Percentiles rank a stretch among this genome's conserved stretches.
These are phyloP conservation scores for Mycena kentingensis DNA, from an alignment of 768 basidiomycete genomes.

Conservation along the genomic window DNA sequence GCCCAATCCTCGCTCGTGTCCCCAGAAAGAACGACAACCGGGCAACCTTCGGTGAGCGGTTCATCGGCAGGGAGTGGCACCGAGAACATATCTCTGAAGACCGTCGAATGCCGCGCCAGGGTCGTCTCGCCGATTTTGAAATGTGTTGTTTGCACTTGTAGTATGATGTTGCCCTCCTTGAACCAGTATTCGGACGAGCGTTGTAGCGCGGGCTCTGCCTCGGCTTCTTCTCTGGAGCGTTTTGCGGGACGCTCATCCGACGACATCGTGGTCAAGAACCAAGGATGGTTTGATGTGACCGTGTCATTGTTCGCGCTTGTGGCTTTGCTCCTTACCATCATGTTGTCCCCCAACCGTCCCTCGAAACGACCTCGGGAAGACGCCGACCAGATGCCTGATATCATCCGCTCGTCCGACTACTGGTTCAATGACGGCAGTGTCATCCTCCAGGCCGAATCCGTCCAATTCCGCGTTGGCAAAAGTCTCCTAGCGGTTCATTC, in stretches of 20 bases:
- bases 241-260: too few species aligned
- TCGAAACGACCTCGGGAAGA: too few species aligned
- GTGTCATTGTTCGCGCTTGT: too few species aligned
- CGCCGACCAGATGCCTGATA: too few species aligned
- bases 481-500: constrained; percentile 13
- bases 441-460: constrained; percentile 9
- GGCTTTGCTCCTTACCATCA: too few species aligned
- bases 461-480: constrained; percentile 8
- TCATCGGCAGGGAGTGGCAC: constrained; percentile 37
- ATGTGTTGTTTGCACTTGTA: constrained; percentile 35
- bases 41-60: constrained; percentile 32
- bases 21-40: constrained; percentile 34
- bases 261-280: too few species aligned
- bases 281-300: too few species aligned
- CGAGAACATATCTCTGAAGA: constrained; percentile 42
- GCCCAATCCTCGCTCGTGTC: constrained; percentile 37
- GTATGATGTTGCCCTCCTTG: constrained; percentile 45
- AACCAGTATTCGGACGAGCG: constrained; percentile 29
- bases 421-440: constrained; percentile 11
- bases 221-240: neutral
- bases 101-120: constrained; percentile 35
- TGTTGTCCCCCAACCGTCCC: too few species aligned
- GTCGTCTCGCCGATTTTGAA: constrained; percentile 40
- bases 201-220: neutral
- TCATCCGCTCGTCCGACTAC: too few species aligned